Conservation (phyloP, 768 basidiomycete species). For the Psilocybe cyanescens region DNA sequence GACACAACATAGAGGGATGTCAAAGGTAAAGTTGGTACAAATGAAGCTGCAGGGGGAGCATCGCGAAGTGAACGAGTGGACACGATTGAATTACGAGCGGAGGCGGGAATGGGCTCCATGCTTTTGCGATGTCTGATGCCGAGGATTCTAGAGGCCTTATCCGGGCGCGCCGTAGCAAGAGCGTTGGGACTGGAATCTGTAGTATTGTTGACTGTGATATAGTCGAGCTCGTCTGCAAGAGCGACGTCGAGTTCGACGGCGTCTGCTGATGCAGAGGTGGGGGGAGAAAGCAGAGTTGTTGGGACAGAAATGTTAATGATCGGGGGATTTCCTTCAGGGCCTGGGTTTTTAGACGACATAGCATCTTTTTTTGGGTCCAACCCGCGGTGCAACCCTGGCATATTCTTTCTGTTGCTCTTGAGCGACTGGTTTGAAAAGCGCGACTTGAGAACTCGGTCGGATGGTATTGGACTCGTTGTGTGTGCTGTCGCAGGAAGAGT, state of each 20-base stretch:
- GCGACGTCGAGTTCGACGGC: slow-evolving; percentile 40
- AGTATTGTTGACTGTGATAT: slow-evolving; percentile 54
- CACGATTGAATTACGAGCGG: slow-evolving; percentile 75
- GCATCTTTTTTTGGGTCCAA: slow-evolving; percentile 39
- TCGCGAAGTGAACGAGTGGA: slow-evolving; percentile 73
- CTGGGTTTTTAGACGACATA: slow-evolving; percentile 30
- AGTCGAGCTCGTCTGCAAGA: slow-evolving; percentile 76
- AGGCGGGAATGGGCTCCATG: slow-evolving; percentile 87
- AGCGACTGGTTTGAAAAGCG: slow-evolving; percentile 55
- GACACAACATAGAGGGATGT: slow-evolving; percentile 88
- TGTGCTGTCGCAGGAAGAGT: slow-evolving; percentile 38
- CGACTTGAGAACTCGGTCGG: slow-evolving; percentile 49
- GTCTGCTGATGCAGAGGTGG: slow-evolving; percentile 20
- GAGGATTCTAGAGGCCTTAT: slow-evolving; percentile 80
- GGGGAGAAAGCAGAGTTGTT: slow-evolving; percentile 31
- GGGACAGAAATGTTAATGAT: slow-evolving; percentile 56
- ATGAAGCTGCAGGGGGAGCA: slow-evolving; percentile 59
- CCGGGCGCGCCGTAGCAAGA: slow-evolving; percentile 43
- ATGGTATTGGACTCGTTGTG: slow-evolving; percentile 37
- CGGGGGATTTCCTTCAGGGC: slow-evolving; percentile 37
- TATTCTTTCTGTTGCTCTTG: slow-evolving; percentile 32
- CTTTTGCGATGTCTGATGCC: slow-evolving; percentile 75
- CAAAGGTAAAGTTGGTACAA: slow-evolving; percentile 72
- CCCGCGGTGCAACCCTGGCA: slow-evolving; percentile 21
- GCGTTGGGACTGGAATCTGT: slow-evolving; percentile 35